These are phyloP conservation scores for Trypethelium eluteriae DNA, from an alignment of 495 filamentous ascomycete genomes.

Conservation along the genomic window DNA sequence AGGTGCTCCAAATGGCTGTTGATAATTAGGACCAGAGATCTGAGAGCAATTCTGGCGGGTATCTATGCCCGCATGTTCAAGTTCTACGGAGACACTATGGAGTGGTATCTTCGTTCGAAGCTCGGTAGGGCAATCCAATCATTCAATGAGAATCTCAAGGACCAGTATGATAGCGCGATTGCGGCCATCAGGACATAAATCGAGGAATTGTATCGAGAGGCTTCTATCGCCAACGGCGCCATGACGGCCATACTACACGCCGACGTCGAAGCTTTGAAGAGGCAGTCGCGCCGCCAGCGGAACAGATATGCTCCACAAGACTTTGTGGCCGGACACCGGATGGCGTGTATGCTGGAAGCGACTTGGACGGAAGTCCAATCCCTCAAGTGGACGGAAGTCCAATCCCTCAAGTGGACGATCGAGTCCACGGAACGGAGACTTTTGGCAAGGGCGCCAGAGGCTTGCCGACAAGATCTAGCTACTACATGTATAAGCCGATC, in stretches of 20 bases:
- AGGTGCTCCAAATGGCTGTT: not conserved
- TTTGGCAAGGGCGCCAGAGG: not conserved
- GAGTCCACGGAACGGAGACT: not conserved
- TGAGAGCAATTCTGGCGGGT: not conserved
- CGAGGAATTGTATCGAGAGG: not conserved
- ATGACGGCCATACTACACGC: not conserved
- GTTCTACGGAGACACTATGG: not conserved
- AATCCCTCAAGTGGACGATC: not conserved
- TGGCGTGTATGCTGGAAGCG: not conserved
- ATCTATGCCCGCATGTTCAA: not conserved
- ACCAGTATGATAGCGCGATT: not conserved
- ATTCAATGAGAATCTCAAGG: not conserved
- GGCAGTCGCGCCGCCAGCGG: not conserved
- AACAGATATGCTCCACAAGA: not conserved
- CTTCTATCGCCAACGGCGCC: not conserved
- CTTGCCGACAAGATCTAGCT: not conserved
- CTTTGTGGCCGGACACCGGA: not conserved
- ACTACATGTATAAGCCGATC: not conserved
- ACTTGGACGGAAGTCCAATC: not conserved
- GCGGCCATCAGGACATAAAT: not conserved
- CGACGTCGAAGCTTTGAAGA: not conserved
- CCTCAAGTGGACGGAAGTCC: not conserved
- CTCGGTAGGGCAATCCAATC: not conserved
- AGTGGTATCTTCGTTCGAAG: not conserved
- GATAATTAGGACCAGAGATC: not conserved